Evolutionary conservation across 108 stramenopile species (phyloP), one percentile per base, ranked within the genome.

Genomic region (Cyclotella cryptica): DNA sequence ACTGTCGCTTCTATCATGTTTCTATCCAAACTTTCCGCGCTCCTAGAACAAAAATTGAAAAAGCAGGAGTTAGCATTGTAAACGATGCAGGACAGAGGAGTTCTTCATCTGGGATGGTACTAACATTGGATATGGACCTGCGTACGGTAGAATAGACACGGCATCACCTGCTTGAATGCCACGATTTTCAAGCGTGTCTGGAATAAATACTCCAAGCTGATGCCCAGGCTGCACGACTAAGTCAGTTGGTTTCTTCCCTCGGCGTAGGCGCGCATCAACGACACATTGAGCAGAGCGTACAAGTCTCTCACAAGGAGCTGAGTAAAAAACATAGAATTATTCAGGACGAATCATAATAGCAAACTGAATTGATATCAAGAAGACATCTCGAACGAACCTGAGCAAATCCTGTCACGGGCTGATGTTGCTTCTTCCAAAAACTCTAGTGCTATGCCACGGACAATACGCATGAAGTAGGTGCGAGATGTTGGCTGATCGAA

Each of bases 1-100:
- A 96, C 96, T 12, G 92, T 95, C 19, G 96, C 96, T 79, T 96
- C 96, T 43, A 95, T 92, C 92, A 96, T 92, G 73, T 95, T 95
- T 40, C 96, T 83, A 72, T 96, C 96, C 58, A 96, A 80, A 71
- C 88, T 89, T 67, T 96, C 96, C 1, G 96, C 96, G 58, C 86
- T 88, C 92, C 35, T 35, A 35, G 35, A 35, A 35, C 35, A 35
- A 35, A 5, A 6, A 35, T 35, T 35, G 35, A 35, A 35, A 35
- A 35, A 6, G 35, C 4, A 35, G 2, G 35, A 35, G 35, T 35
- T 6, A 6, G 35, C 35, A 35, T 6, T 6, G 35, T 2, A 35
- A 35, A 35, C 2, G 6, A 35, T 35, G 35, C 6, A 35, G 2
- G 35, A 35, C 4, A 35, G 6, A 35, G 35, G 35, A 35, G 4